Conservation (phyloP, 768 basidiomycete genomes). For the Rhizopogon sp. region DNA sequence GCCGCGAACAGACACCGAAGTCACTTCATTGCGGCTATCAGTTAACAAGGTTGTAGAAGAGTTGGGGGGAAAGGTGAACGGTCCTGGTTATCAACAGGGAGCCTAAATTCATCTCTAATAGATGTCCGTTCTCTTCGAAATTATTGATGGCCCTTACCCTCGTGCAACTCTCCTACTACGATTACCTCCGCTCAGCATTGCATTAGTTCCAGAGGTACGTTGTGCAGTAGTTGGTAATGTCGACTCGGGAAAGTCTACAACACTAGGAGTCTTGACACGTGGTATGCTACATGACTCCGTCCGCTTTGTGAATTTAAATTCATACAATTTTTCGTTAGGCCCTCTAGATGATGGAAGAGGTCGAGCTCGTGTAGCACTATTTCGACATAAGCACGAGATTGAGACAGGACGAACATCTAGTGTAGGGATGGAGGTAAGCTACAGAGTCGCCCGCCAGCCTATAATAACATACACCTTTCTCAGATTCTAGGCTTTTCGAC, state of each 20-base stretch:
- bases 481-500: constrained; percentile 88
- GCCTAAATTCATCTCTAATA: constrained; percentile 18
- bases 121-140: constrained; percentile 54
- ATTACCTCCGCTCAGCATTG: constrained; percentile 70
- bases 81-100: not conserved
- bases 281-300: constrained; percentile 40
- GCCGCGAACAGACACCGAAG: constrained; percentile 43
- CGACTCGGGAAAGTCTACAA: constrained; percentile 92
- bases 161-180: constrained; percentile 61
- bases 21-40: constrained; percentile 39
- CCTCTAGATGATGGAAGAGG: constrained; percentile 79
- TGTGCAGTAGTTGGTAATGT: constrained; percentile 97
- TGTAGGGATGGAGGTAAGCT: constrained; percentile 92
- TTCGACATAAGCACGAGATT: constrained; percentile 96
- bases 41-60: constrained; percentile 59
- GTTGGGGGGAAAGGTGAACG: constrained; percentile 71
- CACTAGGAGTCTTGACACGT: constrained; percentile 90
- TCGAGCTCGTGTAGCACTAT: constrained; percentile 80
- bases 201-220: constrained; percentile 84
- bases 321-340: constrained; percentile 33
- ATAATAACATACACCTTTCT: not conserved
- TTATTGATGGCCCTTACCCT: constrained; percentile 37
- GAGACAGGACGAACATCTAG: constrained; percentile 94
- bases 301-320: constrained; percentile 2
- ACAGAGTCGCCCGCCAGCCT: not conserved